A percentile compares a stretch with the other conserved stretches of the same genome.
Evolutionary conservation across 176 grass and related monocot species (phyloP).

Genomic region (Oryza officinalis): DNA sequence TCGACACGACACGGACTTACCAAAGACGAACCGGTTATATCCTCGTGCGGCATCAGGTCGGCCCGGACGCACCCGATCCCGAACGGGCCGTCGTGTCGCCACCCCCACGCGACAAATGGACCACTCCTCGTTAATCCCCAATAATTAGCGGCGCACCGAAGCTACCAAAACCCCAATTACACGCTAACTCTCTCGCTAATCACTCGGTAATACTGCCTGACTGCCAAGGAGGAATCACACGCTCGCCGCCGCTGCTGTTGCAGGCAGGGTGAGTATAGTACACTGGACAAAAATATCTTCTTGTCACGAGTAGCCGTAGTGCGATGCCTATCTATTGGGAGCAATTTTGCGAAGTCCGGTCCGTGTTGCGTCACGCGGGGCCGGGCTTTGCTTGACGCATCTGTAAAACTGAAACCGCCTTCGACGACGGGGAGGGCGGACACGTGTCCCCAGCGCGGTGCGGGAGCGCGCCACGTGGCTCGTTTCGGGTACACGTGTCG

Average conservation of each 20-base stretch:
- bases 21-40: conserved; percentile 17
- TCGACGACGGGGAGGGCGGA: not conserved
- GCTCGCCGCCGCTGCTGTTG: not conserved
- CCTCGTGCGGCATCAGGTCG: not conserved
- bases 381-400: not conserved
- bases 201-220: not conserved
- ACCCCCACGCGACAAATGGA: conserved; percentile 25
- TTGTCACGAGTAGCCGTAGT: too few species aligned
- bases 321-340: not conserved
- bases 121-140: not conserved
- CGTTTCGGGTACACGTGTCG: conserved; percentile 10
- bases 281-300: not conserved
- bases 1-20: not conserved
- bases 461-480: conserved; percentile 13
- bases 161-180: not conserved
- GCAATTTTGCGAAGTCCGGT: too few species aligned
- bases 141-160: not conserved
- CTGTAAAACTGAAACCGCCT: not conserved
- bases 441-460: not conserved
- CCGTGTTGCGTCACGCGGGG: not conserved
- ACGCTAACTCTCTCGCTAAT: conserved; percentile 26
- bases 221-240: too few species aligned
- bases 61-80: not conserved
- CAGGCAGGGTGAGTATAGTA: not conserved
- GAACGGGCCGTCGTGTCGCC: not conserved